Base-by-base conservation (phyloP, 2,329 filamentous ascomycete species). In the Laburnicola sp. region DNA sequence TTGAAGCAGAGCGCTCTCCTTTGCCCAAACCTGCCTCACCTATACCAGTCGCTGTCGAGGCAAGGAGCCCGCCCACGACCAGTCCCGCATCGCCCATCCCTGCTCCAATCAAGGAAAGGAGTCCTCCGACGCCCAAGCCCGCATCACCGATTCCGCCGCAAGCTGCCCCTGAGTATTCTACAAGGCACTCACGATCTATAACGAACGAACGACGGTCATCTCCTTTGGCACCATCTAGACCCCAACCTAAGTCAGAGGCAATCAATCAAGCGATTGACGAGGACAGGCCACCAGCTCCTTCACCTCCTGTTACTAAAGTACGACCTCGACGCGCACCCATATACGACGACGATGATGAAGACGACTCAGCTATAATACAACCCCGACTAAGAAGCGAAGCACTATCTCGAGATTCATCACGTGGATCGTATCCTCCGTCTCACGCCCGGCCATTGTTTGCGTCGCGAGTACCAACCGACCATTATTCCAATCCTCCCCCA, bases 401-500 rank as follows among this genome's bases (percentile, higher is more conserved):
- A 1, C 44, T 51, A 10, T 59, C 62, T 39, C 60, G 57, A 50
- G 64, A 69, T 54, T 56, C 58, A 31, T 62, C 63, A 41, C 54
- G 62, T 45, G 59, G 58, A 39, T 54, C 62, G 23, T 60, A 60
- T 41, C 54, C 56, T 8, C 58, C 62, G 5, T 8, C 57, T 64
- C 68, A 67, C 48, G 50, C 58, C 41, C 64, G 65, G 49, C 56
- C 62, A 50, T 38, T 64, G 42, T 73, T 71, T 54, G 69, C 70
- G 48, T 70, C 68, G 49, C 64, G 69, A 51, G 68, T 72, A 34
- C 70, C 70, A 53, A 52, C 59, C 25, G 69, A 73, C 50, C 57
- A 64, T 51, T 72, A 72, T 58, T 54, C 60, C 74, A 81, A 60
- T 81, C 78, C 65, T 91, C 83, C 80, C 91, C 79, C 67, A 91